Conservation (phyloP, 129 eudicot genomes). For the Logfia minima region DNA sequence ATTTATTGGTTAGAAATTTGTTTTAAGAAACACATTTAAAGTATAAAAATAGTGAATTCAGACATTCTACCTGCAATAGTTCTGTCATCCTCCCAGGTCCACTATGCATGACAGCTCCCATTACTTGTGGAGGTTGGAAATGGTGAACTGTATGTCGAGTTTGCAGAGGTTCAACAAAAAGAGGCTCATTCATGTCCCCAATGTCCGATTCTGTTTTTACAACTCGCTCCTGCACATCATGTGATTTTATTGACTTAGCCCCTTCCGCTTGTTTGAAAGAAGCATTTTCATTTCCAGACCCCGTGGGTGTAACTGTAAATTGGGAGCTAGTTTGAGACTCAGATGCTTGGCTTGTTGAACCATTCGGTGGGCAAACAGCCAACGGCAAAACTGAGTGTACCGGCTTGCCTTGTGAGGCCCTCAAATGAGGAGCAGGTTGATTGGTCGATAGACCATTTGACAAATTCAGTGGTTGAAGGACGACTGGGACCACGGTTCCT, state of each 20-base stretch:
- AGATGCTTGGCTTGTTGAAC: slow-evolving; percentile 33
- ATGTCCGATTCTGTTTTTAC: slow-evolving; percentile 41
- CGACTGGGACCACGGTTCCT: slow-evolving; percentile 70
- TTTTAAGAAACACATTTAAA: not conserved
- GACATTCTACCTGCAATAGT: slow-evolving; percentile 66
- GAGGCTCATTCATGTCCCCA: slow-evolving; percentile 56
- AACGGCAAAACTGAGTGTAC: slow-evolving; percentile 59
- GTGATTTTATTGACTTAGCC: slow-evolving; percentile 30
- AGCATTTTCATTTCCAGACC: slow-evolving; percentile 32
- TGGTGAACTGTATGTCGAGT: slow-evolving; percentile 41
- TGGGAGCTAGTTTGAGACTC: slow-evolving; percentile 44
- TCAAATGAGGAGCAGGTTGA: slow-evolving; percentile 50
- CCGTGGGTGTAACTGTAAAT: slow-evolving; percentile 28
- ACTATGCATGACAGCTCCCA: slow-evolving; percentile 44
- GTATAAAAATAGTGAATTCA: not conserved
- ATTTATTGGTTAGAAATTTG: not conserved
- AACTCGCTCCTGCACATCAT: slow-evolving; percentile 19
- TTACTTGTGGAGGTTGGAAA: slow-evolving; percentile 40
- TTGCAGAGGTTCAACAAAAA: slow-evolving; percentile 49
- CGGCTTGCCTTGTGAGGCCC: slow-evolving; percentile 49
- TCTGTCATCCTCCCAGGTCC: slow-evolving; percentile 88
- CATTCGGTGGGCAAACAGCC: slow-evolving; percentile 58
- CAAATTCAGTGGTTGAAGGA: slow-evolving; percentile 54
- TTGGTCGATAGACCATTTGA: slow-evolving; percentile 41
- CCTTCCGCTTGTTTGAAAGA: slow-evolving; percentile 37